A percentile compares a stretch with the other conserved stretches of the same genome.
Conservation (phyloP, 768 basidiomycete genomes). For the Amanita pallidorosea region DNA sequence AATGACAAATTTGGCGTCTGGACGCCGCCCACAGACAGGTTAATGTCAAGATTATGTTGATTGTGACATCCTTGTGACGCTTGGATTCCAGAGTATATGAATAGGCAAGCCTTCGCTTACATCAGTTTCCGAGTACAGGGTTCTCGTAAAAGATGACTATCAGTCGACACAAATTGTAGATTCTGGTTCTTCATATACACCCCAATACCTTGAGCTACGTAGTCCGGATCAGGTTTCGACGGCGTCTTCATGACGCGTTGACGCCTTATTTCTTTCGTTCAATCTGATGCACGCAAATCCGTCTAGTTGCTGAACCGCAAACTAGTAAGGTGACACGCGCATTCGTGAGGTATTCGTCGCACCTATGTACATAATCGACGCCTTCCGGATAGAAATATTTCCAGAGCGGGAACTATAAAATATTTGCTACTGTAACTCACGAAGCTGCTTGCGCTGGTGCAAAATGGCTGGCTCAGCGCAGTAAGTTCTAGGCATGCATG, state of each 20-base stretch:
- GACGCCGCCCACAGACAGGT: neutral
- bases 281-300: neutral
- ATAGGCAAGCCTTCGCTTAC: neutral
- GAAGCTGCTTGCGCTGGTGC: too few relatives aligned
- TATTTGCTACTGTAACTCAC: too few relatives aligned
- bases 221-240: neutral
- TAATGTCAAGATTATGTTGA: neutral
- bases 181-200: neutral
- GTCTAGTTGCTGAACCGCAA: neutral
- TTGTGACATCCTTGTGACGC: neutral
- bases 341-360: too few relatives aligned
- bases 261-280: neutral
- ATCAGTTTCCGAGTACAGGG: neutral
- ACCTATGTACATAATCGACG: too few relatives aligned
- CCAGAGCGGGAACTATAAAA: too few relatives aligned
- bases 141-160: neutral
- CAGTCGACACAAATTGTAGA: conserved; percentile 30
- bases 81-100: neutral
- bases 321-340: too few relatives aligned
- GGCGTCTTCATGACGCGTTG: neutral
- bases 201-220: neutral
- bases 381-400: too few relatives aligned
- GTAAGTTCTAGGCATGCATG: too few relatives aligned
- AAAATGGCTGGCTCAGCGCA: too few relatives aligned
- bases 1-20: neutral